These are phyloP conservation scores for Sarocladium strictum DNA, from an alignment of 2,329 filamentous ascomycete species.

Conservation along the genomic window DNA sequence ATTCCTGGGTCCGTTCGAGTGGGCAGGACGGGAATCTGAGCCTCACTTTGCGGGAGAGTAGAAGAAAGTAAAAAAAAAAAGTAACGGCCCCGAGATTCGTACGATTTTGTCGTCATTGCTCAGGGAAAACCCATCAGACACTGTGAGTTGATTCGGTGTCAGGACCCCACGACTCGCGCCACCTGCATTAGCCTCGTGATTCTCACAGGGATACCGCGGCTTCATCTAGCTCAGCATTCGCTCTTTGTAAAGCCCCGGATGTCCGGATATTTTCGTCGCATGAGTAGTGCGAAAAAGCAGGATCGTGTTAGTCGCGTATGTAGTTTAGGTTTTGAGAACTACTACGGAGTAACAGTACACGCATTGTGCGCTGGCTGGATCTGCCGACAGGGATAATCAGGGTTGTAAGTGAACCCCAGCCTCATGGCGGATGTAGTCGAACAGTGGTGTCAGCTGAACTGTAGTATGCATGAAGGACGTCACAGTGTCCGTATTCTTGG, in stretches of 20 bases:
- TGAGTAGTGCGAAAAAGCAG: neutral
- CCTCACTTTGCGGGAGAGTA: neutral
- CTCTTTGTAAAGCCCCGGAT: neutral
- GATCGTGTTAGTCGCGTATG: neutral
- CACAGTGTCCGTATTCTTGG: neutral
- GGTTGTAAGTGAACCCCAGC: neutral
- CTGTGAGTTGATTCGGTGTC: neutral
- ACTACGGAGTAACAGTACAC: no score
- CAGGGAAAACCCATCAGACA: neutral
- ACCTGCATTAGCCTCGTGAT: neutral
- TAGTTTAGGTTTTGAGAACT: no score
- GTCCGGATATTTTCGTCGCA: neutral
- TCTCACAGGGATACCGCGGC: slow-evolving; percentile 4
- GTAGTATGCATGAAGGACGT: no score
- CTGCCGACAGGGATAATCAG: neutral
- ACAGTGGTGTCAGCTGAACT: no score
- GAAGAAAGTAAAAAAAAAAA: neutral
- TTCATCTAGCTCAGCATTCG: neutral
- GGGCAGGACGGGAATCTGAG: neutral
- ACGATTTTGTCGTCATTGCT: neutral
- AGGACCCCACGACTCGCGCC: neutral
- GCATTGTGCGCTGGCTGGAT: neutral
- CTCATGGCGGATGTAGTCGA: no score
- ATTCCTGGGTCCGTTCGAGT: no score
- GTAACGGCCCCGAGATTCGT: neutral